Evolutionary conservation across 1,139 yeast genomes (phyloP), one percentile per base, ranked within the genome.

Genomic region (Kazachstania sp.): DNA sequence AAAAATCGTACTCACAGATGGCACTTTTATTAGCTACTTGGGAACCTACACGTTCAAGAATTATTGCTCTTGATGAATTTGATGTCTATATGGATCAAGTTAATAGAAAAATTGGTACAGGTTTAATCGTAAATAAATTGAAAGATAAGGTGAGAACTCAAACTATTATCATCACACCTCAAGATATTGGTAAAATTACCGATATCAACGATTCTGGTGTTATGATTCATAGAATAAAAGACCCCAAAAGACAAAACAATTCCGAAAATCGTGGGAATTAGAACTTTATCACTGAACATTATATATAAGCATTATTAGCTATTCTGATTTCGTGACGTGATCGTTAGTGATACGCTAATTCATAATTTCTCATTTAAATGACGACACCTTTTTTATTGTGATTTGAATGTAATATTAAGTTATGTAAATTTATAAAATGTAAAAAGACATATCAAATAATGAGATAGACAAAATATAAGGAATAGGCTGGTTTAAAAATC

Each of bases 1-100:
- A 94, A 63, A 90, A 90, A 63, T 87, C 97, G 1, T 92, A 85
- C 63, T 81, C 96, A 0, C 98, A 94, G 63, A 82, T 92, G 54
- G 86, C 97, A 0, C 73, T 94, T 49, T 69, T 94, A 45, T 72
- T 90, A 51, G 85, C 97, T 0, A 85, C 95, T 41, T 94, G 99
- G 99, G 80, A 81, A 53, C 83, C 87, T 26, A 88, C 92, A 95
- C 81, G 84, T 49, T 82, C 95, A 0, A 78, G 83, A 50, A 76
- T 94, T 20, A 76, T 95, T 51, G 97, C 97, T 0, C 70, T 94
- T 50, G 99, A 94, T 67, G 99, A 94, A 65, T 94, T 92, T 64
- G 99, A 94, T 68, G 98, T 94, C 30, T 94, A 83, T 59, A 92
- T 94, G 98, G 99, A 94, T 65, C 87, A 90, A 43, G 86, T 87